phyloP scores from a whole-genome alignment of 2,329 filamentous ascomycete species.

The Aspergillus fructus region DNA sequence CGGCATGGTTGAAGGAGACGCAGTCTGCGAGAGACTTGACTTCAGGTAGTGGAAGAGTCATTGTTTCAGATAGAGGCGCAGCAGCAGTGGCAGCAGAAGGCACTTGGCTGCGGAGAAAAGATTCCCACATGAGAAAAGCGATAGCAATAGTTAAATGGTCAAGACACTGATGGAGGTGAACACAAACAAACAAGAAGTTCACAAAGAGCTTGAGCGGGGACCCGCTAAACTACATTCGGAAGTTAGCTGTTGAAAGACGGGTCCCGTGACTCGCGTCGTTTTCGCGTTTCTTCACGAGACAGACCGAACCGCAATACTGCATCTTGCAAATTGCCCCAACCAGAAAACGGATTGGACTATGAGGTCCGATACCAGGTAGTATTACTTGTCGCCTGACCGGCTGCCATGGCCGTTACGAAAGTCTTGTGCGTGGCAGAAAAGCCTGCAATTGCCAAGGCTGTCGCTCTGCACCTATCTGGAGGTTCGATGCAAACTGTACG shows the following conservation, averaged over 20 bases:
- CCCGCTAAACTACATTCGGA: conserved; percentile 1
- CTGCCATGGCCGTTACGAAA: conserved; percentile 33
- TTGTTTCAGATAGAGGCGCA: conserved; percentile 46
- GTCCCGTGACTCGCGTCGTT: conserved; percentile 16
- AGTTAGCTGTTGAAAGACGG: not conserved
- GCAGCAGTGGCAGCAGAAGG: not conserved
- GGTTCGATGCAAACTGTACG: conserved; percentile 69
- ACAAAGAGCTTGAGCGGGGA: conserved; percentile 1
- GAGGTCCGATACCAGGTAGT: not conserved
- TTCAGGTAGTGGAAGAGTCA: conserved; percentile 59
- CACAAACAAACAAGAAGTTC: conserved; percentile 1
- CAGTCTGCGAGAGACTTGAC: conserved; percentile 71
- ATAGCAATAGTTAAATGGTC: not conserved
- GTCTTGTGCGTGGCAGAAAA: conserved; percentile 82
- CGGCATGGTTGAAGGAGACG: conserved; percentile 70
- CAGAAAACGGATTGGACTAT: not conserved
- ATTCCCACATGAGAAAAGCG: conserved; percentile 12
- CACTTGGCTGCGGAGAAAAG: conserved; percentile 6
- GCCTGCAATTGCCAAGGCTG: conserved; percentile 92
- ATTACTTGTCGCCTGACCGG: not conserved
- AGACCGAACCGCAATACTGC: not conserved
- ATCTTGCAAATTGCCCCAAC: not conserved
- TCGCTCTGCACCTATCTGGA: conserved; percentile 84
- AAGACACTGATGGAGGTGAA: not conserved
- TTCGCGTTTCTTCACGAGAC: conserved; percentile 18